Base-by-base conservation (phyloP, 2,329 filamentous ascomycete species). In the Dothistroma pini region DNA sequence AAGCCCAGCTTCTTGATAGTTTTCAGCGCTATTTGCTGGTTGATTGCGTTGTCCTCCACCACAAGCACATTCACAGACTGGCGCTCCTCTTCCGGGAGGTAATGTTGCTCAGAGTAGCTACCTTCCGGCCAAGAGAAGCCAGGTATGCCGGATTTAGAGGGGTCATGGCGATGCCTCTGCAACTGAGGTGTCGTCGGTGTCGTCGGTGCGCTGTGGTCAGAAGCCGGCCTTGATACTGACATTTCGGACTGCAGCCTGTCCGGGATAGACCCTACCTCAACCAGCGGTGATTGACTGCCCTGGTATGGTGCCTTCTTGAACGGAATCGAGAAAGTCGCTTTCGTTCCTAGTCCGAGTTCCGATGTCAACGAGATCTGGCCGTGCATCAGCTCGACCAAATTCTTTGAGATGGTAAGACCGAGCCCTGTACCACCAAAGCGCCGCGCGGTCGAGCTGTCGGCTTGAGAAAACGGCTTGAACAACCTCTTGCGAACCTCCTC, bases 391-490 rank as follows among this genome's bases (percentile, higher is more conserved):
- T 92, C 88, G 2, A 93, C 81, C 6, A 92, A 79, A 72, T 91
- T 91, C 74, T 93, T 93, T 76, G 86, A 90, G 66, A 93, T 93
- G 1, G 89, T 91, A 63, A 93, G 75, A 0, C 90, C 90, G 0
- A 93, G 77, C 0, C 89, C 90, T 0, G 89, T 93, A 0, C 90
- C 90, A 44, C 89, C 89, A 72, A 91, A 93, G n/a, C 86, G 83
- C 57, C 89, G 81, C 19, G 89, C 89, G 0, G 90, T 93, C 3
- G 89, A 92, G 0, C 89, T 86, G 70, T 93, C 90, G 4, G 89
- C 90, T 74, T 95, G 90, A 63, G 86, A 90, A 74, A 93, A 95
- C 0, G 90, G 90, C 65, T 88, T 87, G 76, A 93, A 95, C 0
- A 93, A 79, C 41, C 83, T 83, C 69, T 86, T 86, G 19, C 86